These are phyloP conservation scores for Saururus chinensis DNA, from an alignment of 164 flowering plant genomes.

Conservation along the genomic window DNA sequence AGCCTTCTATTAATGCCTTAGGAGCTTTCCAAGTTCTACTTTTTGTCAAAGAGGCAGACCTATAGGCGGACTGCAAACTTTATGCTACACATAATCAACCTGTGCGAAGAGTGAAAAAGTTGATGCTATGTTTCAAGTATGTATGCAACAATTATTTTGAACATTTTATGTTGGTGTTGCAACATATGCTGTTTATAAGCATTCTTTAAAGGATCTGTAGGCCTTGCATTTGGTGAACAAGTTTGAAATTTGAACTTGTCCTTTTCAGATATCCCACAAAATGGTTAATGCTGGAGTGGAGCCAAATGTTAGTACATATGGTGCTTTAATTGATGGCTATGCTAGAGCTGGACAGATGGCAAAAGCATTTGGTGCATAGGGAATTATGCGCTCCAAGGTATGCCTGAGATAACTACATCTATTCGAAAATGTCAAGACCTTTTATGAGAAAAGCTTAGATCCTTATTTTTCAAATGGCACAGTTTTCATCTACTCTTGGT, in stretches of 20 bases:
- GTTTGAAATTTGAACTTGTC: slow-evolving; percentile 4
- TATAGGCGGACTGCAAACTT: slow-evolving; percentile 83
- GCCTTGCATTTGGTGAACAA: slow-evolving; percentile 6
- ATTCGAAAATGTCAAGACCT: too few relatives aligned
- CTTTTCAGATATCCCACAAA: slow-evolving; percentile 70
- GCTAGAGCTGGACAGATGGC: slow-evolving; percentile 93
- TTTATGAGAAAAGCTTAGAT: too few relatives aligned
- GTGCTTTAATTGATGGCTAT: slow-evolving; percentile 96
- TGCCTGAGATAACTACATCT: slow-evolving; percentile 42
- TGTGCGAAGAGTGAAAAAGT: slow-evolving; percentile 93
- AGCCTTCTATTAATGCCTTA: slow-evolving; percentile 11
- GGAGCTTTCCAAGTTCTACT: slow-evolving; percentile 72
- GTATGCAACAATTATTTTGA: not conserved
- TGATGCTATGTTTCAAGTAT: slow-evolving; percentile 90
- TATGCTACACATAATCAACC: slow-evolving; percentile 82
- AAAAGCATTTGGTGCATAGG: slow-evolving; percentile 97
- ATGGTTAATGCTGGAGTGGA: slow-evolving; percentile 88
- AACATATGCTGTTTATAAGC: too few relatives aligned
- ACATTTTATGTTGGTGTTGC: too few relatives aligned
- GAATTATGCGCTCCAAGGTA: slow-evolving; percentile 95
- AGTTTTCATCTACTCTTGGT: not conserved
- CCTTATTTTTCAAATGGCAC: slow-evolving; percentile 2
- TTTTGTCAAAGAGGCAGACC: slow-evolving; percentile 59
- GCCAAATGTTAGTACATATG: slow-evolving; percentile 88
- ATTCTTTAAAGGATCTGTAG: not conserved